Conservation (phyloP, 768 basidiomycete species). For the Boletellus ananas region DNA sequence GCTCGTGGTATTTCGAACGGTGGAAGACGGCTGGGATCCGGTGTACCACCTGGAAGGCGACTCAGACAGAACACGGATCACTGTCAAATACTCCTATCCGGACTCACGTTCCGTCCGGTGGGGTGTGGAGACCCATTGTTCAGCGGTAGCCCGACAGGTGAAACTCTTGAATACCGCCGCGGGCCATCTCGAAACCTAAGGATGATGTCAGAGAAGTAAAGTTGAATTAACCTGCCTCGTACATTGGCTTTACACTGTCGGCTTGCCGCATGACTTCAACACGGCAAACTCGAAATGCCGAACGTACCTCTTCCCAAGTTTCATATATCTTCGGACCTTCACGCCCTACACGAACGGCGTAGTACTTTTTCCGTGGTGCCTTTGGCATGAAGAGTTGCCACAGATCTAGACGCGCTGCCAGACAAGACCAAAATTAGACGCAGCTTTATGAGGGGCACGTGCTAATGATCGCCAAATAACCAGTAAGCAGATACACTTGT, state of each 20-base stretch:
- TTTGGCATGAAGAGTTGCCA: slow-evolving; percentile 25
- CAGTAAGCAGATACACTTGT: too few species aligned
- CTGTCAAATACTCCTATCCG: not conserved
- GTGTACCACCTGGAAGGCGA: slow-evolving; percentile 3
- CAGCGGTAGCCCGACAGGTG: slow-evolving; percentile 39
- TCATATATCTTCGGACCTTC: slow-evolving; percentile 55
- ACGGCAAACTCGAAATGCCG: not conserved
- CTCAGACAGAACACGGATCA: not conserved
- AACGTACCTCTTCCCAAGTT: slow-evolving; percentile 57
- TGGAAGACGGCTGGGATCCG: not conserved
- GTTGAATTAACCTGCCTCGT: not conserved
- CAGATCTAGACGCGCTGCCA: not conserved
- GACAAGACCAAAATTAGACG: not conserved
- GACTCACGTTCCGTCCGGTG: slow-evolving; percentile 17
- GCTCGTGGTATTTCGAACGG: not conserved
- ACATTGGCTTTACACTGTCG: slow-evolving; percentile 49
- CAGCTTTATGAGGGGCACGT: not conserved
- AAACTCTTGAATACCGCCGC: slow-evolving; percentile 54
- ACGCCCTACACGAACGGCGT: slow-evolving; percentile 58
- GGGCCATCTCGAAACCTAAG: slow-evolving; percentile 52
- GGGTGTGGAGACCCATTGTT: slow-evolving; percentile 42
- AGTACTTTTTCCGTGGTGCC: slow-evolving; percentile 42
- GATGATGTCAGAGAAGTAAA: not conserved
- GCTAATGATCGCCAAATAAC: too few species aligned
- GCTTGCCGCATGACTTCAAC: not conserved